A percentile compares a stretch with the other conserved stretches of the same genome.
phyloP scores from a whole-genome alignment of 345 rosid genomes.

The Stellera chamaejasme region DNA sequence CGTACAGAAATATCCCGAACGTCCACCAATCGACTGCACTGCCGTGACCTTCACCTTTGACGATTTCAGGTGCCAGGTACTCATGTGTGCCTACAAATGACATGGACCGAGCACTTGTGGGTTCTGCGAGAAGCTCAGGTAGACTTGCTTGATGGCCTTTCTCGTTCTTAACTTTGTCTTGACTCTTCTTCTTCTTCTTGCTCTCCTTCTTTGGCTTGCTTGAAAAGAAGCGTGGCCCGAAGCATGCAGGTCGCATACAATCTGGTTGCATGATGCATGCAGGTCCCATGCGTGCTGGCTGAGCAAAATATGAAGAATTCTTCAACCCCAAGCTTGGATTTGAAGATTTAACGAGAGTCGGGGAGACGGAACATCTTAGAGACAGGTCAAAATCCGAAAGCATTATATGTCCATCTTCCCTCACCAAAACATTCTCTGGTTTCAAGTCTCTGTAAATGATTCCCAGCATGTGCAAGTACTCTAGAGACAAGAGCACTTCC shows the following conservation, averaged over 20 bases:
- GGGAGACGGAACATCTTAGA: constrained; percentile 46
- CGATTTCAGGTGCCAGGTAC: constrained; percentile 73
- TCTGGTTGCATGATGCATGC: constrained; percentile 37
- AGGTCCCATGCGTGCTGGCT: constrained; percentile 36
- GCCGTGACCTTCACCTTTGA: constrained; percentile 80
- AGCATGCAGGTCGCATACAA: constrained; percentile 44
- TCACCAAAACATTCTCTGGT: constrained; percentile 65
- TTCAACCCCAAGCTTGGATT: constrained; percentile 21
- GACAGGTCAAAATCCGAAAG: constrained; percentile 72
- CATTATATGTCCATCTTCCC: constrained; percentile 73
- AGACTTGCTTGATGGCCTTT: constrained; percentile 28
- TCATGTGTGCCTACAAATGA: constrained; percentile 80
- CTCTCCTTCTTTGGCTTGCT: constrained; percentile 23
- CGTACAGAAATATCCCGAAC: constrained; percentile 64
- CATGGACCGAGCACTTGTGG: constrained; percentile 64
- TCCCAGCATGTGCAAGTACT: constrained; percentile 79
- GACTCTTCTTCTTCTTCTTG: constrained; percentile 1
- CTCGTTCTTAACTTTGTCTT: constrained; percentile 14
- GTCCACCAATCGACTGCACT: constrained; percentile 91
- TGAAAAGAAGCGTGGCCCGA: constrained; percentile 37
- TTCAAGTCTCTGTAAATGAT: constrained; percentile 67
- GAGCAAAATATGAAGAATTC: constrained; percentile 35
- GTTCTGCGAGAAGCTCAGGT: constrained; percentile 73
- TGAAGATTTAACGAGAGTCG: constrained; percentile 41
- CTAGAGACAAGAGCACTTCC: constrained; percentile 68